A percentile compares a stretch with the other conserved stretches of the same genome.
Conservation (phyloP, 2,329 filamentous ascomycete genomes). For the Metarhizium rileyi region DNA sequence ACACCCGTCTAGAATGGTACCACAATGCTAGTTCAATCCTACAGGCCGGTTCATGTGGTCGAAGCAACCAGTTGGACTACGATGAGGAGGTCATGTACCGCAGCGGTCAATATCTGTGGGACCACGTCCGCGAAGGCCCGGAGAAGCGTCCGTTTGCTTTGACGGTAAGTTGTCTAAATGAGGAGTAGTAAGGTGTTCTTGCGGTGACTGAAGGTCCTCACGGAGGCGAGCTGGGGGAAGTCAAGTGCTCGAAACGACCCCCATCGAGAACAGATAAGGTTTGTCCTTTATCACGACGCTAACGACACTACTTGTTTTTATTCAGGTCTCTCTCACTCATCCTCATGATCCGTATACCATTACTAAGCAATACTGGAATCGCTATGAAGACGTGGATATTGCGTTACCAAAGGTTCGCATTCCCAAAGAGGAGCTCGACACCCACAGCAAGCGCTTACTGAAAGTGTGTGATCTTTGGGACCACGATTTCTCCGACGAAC, state of each 20-base stretch:
- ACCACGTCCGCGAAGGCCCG: conserved; percentile 74
- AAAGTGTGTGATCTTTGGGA: conserved; percentile 83
- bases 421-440: conserved; percentile 70
- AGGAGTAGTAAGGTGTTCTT: background rate
- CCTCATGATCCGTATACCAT: conserved; percentile 95
- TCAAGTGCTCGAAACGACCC: background rate
- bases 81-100: conserved; percentile 95
- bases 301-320: background rate
- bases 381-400: conserved; percentile 84
- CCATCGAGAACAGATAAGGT: background rate
- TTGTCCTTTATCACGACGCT: background rate
- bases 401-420: conserved; percentile 70
- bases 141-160: conserved; percentile 70
- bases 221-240: background rate
- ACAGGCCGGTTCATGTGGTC: conserved; percentile 78
- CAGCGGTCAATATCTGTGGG: conserved; percentile 80
- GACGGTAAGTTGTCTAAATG: conserved; percentile 40
- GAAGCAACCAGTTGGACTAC: conserved; percentile 92
- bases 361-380: conserved; percentile 85
- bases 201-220: background rate
- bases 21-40: conserved; percentile 92
- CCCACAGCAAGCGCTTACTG: conserved; percentile 78
- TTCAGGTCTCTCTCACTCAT: conserved; percentile 76
- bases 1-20: conserved; percentile 83
- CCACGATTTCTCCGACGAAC: conserved; percentile 72